Base-by-base conservation (phyloP, 441 rosid species). In the Bocquillonia castaneifolia region DNA sequence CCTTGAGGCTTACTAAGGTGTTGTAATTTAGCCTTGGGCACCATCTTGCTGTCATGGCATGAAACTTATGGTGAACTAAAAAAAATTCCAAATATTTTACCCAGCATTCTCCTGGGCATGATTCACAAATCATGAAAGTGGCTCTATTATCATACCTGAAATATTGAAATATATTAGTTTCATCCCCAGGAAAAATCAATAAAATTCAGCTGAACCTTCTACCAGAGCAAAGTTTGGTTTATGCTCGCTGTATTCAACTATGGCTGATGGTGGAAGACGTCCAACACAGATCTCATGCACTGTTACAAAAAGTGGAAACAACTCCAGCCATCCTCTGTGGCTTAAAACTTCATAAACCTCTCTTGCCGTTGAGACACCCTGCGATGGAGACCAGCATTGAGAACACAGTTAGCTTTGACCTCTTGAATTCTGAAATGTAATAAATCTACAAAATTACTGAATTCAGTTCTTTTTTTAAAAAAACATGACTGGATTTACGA, bases 351-450 rank as follows among this genome's bases (percentile, higher is more conserved):
- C 94, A 17, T 90, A 85, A 20, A 94, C 90, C 85, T 94, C 97
- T 79, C 78, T 86, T 60, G 99, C 97, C 0, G 98, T 88, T 14
- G 91, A 88, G 44, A 94, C 99, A 1, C 99, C 97, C 99, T 94
- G 66, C 31, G 57, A n/a, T 54, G 45, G 26, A 70, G 42, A 59
- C n/a, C 45, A 56, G 25, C 48, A 42, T 44, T 48, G 4, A 52
- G 42, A 50, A 25, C 31, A 42, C 17, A 63, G 23, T 63, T 14
- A 8, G 15, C 54, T 17, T 39, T 32, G 12, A 45, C 10, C 64
- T 31, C 62, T 48, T 10, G 9, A 10, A 15, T 56, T 60, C 62
- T 56, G 26, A 29, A 68, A 23, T 34, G 48, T 14, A 23, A 22
- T 18, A 47, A 45, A 51, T 51, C 23, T 15, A 10, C 2, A 31